These are phyloP conservation scores for Aphanoascus verrucosus DNA, from an alignment of 2,329 filamentous ascomycete species.

Conservation along the genomic window DNA sequence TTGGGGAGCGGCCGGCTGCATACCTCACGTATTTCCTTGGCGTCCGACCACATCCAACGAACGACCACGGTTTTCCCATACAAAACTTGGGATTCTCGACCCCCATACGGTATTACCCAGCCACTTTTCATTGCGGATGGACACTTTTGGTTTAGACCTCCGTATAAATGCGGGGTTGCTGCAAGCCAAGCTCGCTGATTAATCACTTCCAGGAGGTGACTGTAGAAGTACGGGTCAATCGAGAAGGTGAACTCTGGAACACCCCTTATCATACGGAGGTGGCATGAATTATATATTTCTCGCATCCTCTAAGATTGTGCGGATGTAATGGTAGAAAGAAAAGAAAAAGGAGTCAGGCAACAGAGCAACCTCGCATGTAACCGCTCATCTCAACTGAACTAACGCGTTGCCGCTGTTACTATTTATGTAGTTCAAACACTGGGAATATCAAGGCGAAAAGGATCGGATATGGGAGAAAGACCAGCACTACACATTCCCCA, in stretches of 20 bases:
- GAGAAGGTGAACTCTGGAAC: constrained; percentile 2
- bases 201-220: no score
- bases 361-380: constrained; percentile 5
- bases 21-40: no score
- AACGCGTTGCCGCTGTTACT: no score
- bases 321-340: constrained; percentile 5
- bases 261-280: constrained; percentile 1
- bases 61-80: no score
- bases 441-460: background rate
- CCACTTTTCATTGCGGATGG: no score
- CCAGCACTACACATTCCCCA: constrained; percentile 4
- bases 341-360: constrained; percentile 5
- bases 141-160: no score
- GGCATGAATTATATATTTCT: constrained; percentile 1
- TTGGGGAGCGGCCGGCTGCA: no score
- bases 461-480: background rate
- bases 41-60: no score
- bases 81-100: no score
- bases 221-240: background rate
- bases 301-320: constrained; percentile 2
- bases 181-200: no score
- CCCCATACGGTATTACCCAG: no score
- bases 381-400: background rate
- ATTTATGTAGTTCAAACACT: background rate
- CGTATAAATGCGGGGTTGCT: no score